Base-by-base conservation (phyloP, 176 grass and related monocot genomes). In the Musa schizocarpa region DNA sequence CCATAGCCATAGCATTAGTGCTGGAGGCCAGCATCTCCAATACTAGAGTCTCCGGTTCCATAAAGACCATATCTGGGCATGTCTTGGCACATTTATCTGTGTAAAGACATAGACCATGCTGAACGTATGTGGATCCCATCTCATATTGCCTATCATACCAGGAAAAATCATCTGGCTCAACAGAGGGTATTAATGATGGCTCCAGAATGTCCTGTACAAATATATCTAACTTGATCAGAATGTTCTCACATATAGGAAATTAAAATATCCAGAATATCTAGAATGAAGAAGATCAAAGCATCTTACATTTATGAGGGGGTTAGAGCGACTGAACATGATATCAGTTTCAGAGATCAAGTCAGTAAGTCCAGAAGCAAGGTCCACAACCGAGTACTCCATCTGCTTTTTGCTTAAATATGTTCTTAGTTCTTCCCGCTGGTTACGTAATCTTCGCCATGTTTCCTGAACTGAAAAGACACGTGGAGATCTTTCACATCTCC, bases 341-440 rank as follows among this genome's bases (percentile, higher is more conserved):
- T 98, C 90, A 57, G 82, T 78, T 81, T 93, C 88, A 53, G 90
- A 93, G 80, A 93, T 80, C 61, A 98, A 88, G 85, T 93, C 80
- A 74, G 74, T 76, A 52, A 98, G 29, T 54, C 77, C 13, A 9
- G 80, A 81, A 85, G 82, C 75, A 88, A 82, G 55, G n/a, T 93
- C 91, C 76, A 89, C 72, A 66, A 80, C 53, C 80, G 66, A 87
- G 76, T 20, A 73, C 50, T 57, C 76, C 79, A 53, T 91, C 52
- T 82, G 80, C 74, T 83, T 70, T 71, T 76, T 89, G 54, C 63
- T 81, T 56, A 89, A 76, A 83, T 55, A 77, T 53, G 72, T 27
- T 67, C 77, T 82, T 29, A 87, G 77, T 79, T 91, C 84, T 68
- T 82, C 52, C 74, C 72, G 76, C 68, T 75, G 77, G 72, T 73